These are phyloP conservation scores for Russula foetens DNA, from an alignment of 768 basidiomycete species.

Conservation along the genomic window DNA sequence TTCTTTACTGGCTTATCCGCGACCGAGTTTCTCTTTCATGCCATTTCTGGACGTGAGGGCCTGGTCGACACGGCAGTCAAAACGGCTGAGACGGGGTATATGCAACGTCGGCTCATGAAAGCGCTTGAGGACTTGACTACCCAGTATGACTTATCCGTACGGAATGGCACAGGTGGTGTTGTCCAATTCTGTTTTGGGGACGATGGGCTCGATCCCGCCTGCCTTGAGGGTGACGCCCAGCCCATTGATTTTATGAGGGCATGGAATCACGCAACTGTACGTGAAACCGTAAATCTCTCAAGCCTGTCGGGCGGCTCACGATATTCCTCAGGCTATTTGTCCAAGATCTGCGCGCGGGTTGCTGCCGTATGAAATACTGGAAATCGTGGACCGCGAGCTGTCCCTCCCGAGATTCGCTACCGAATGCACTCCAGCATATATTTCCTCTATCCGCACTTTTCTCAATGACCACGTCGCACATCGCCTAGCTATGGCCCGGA, in stretches of 20 bases:
- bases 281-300: conserved; percentile 22
- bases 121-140: conserved; percentile 95
- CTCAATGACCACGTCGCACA: conserved; percentile 58
- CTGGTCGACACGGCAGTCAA: conserved; percentile 99
- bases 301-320: neutral
- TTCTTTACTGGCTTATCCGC: conserved; percentile 90
- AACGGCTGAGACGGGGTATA: conserved; percentile 99
- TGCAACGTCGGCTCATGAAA: conserved; percentile 99
- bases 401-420: conserved; percentile 45
- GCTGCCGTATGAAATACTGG: conserved; percentile 79
- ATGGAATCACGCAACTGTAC: conserved; percentile 77
- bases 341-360: conserved; percentile 53
- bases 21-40: conserved; percentile 98
- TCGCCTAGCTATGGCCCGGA: conserved; percentile 58
- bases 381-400: conserved; percentile 63
- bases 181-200: conserved; percentile 98
- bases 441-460: conserved; percentile 62
- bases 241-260: conserved; percentile 86
- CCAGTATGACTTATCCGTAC: conserved; percentile 92
- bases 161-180: conserved; percentile 89
- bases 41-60: conserved; percentile 97
- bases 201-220: conserved; percentile 94
- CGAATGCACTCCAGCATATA: conserved; percentile 66
- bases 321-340: conserved; percentile 48
- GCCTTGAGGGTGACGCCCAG: conserved; percentile 90